Evolutionary conservation across 192 early-diverging fungal genomes (phyloP).

Genomic region (Coemansia sp.): DNA sequence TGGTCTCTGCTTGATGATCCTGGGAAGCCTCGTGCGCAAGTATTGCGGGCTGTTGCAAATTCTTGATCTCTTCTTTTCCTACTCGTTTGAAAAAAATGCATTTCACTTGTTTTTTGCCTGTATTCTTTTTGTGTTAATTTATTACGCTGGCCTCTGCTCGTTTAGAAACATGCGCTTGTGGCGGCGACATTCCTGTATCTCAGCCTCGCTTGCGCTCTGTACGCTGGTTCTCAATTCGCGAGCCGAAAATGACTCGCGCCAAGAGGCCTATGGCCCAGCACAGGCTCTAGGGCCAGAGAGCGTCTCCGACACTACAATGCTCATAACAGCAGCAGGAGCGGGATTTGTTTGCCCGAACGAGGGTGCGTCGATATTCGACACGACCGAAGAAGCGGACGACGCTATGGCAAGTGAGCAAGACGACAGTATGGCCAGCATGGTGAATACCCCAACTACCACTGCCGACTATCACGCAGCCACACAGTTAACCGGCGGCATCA

Average conservation of each 20-base stretch:
- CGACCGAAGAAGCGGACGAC: background rate
- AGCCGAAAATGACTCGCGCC: background rate
- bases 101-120: too few species aligned
- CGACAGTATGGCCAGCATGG: background rate
- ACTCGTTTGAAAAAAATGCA: background rate
- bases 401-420: background rate
- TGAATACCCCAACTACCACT: background rate
- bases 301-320: background rate
- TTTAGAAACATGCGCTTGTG: background rate
- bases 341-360: background rate
- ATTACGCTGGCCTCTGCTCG: background rate
- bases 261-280: background rate
- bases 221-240: background rate
- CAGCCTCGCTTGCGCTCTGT: background rate
- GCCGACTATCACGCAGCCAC: background rate
- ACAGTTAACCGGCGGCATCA: background rate
- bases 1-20: slow-evolving; percentile 5
- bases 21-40: background rate
- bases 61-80: background rate
- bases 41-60: background rate
- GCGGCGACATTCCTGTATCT: background rate
- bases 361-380: background rate
- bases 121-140: background rate
- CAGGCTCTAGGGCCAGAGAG: too few species aligned
- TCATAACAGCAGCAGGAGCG: background rate